These are phyloP conservation scores for Apiospora pterosperma DNA, from an alignment of 2,329 filamentous ascomycete species.

Conservation along the genomic window DNA sequence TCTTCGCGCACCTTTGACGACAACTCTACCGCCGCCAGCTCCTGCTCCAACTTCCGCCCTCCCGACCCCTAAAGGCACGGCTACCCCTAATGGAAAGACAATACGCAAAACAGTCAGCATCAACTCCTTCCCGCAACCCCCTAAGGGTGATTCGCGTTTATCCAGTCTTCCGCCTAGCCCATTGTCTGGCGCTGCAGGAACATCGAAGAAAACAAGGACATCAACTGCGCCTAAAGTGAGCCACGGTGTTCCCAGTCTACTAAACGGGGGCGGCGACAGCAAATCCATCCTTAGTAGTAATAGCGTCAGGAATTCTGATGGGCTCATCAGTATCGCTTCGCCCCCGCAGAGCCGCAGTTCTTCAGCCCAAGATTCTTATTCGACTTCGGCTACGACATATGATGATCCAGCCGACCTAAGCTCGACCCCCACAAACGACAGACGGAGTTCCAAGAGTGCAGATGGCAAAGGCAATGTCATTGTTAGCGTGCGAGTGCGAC, in stretches of 20 bases:
- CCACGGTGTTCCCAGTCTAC: constrained; percentile 64
- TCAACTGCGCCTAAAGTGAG: constrained; percentile 49
- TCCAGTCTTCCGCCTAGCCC: constrained; percentile 62
- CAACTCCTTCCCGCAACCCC: constrained; percentile 88
- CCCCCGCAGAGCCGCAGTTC: constrained; percentile 87
- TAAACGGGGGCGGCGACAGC: constrained; percentile 76
- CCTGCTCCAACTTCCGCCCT: constrained; percentile 51
- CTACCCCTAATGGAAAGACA: constrained; percentile 62
- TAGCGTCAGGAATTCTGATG: constrained; percentile 67
- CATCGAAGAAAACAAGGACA: constrained; percentile 53
- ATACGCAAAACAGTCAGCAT: constrained; percentile 89
- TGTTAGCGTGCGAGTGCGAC: constrained; percentile 90
- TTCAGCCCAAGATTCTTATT: constrained; percentile 88
- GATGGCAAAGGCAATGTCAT: constrained; percentile 93
- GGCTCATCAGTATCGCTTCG: constrained; percentile 73
- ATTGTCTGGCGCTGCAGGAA: constrained; percentile 45
- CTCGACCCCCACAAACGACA: constrained; percentile 36
- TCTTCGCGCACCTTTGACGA: constrained; percentile 57
- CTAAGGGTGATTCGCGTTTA: constrained; percentile 59
- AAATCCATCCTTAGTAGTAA: constrained; percentile 64
- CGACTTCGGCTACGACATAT: constrained; percentile 83
- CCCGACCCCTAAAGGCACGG: constrained; percentile 52
- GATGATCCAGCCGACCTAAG: constrained; percentile 68
- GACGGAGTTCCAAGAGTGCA: constrained; percentile 45
- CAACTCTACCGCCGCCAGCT: constrained; percentile 46